These are phyloP conservation scores for Alternaria atra DNA, from an alignment of 2,329 filamentous ascomycete genomes.

Conservation along the genomic window DNA sequence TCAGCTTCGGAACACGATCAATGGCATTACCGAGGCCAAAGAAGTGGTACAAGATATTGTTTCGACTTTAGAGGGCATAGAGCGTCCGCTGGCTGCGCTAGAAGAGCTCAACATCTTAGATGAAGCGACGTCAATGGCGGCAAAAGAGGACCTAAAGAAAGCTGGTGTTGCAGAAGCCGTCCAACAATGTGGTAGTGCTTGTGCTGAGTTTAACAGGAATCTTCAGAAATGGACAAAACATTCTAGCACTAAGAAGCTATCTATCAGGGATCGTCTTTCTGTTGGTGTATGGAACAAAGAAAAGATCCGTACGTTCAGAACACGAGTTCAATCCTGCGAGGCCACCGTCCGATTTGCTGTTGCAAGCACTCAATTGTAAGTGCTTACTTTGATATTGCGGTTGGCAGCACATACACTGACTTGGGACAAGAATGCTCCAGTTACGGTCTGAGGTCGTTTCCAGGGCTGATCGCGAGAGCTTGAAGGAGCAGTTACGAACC, in stretches of 20 bases:
- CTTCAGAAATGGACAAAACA: conserved; percentile 24
- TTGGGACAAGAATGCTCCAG: conserved; percentile 13
- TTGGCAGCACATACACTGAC: too few species aligned
- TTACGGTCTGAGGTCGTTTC: conserved; percentile 14
- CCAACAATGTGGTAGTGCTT: conserved; percentile 20
- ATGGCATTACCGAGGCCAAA: conserved; percentile 17
- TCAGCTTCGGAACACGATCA: conserved; percentile 18
- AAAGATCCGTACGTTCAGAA: conserved; percentile 20
- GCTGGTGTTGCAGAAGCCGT: conserved; percentile 23
- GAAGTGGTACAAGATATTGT: conserved; percentile 17
- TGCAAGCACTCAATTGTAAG: conserved; percentile 22
- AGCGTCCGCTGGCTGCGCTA: conserved; percentile 22
- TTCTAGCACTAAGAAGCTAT: conserved; percentile 15
- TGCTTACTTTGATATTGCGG: background rate
- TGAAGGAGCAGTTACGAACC: conserved; percentile 10
- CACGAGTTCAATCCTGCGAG: conserved; percentile 17
- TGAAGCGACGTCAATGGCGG: conserved; percentile 4
- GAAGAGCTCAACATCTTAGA: conserved; percentile 12
- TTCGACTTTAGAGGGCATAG: conserved; percentile 15
- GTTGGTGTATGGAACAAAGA: conserved; percentile 24
- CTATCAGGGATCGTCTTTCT: conserved; percentile 16
- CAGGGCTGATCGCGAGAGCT: background rate
- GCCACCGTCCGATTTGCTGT: conserved; percentile 21
- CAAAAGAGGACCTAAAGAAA: conserved; percentile 19
- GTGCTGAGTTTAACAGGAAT: conserved; percentile 18